These are phyloP conservation scores for Saturnispora serradocipensis DNA, from an alignment of 805 yeast species.

Conservation along the genomic window DNA sequence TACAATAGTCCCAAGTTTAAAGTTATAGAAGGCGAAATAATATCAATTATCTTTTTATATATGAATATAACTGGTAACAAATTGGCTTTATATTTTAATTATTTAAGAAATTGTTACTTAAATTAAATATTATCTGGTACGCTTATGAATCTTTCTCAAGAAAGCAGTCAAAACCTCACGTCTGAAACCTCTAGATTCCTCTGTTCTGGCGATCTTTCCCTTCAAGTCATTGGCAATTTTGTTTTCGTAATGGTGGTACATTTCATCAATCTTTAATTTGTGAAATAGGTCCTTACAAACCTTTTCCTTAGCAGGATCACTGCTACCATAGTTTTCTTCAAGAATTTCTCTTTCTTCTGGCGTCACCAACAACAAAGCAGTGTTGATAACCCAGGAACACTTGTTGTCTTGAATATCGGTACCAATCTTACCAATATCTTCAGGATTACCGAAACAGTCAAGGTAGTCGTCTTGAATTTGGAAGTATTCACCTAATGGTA, in stretches of 20 bases:
- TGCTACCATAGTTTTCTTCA: constrained; percentile 86
- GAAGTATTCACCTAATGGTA: constrained; percentile 96
- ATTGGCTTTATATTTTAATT: too few relatives aligned
- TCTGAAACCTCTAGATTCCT: constrained; percentile 92
- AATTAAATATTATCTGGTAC: constrained; percentile 88
- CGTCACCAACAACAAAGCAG: constrained; percentile 70
- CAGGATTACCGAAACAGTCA: constrained; percentile 96
- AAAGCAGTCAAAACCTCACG: constrained; percentile 76
- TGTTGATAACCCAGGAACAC: constrained; percentile 95
- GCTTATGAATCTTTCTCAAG: constrained; percentile 86
- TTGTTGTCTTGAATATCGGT: constrained; percentile 98
- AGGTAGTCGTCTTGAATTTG: constrained; percentile 97
- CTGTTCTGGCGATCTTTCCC: constrained; percentile 57
- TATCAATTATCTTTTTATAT: too few relatives aligned
- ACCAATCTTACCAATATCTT: constrained; percentile 95
- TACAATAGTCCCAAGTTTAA: too few relatives aligned
- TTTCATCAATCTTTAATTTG: constrained; percentile 60
- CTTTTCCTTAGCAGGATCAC: constrained; percentile 59
- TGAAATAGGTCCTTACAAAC: constrained; percentile 63
- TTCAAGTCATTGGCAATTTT: constrained; percentile 54
- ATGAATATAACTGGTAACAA: too few relatives aligned
- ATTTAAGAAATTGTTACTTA: too few relatives aligned
- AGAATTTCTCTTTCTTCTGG: constrained; percentile 75
- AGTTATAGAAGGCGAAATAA: too few relatives aligned
- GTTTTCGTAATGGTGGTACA: constrained; percentile 81